These are phyloP conservation scores for Aspergillus sojae DNA, from an alignment of 2,329 filamentous ascomycete species.

Conservation along the genomic window DNA sequence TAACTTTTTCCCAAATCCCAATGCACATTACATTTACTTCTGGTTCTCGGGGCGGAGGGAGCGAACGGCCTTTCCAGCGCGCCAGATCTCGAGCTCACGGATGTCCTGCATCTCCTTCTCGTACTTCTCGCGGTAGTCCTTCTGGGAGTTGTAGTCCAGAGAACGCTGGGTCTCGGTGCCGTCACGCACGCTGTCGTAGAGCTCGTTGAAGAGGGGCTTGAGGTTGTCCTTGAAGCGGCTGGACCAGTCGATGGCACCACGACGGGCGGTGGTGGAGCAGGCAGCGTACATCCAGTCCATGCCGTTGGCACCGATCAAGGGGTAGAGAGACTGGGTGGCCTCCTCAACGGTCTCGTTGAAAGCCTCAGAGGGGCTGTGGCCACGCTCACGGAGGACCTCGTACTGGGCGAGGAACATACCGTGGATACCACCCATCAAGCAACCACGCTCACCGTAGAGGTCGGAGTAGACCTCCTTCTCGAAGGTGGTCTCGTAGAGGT, in stretches of 20 bases:
- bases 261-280: conserved; percentile 97
- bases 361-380: conserved; percentile 95
- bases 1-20: conserved; percentile 36
- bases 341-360: conserved; percentile 99
- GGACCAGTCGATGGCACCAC: conserved; percentile 98
- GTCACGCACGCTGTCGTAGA: conserved; percentile 90
- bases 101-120: conserved; percentile 99
- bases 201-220: conserved; percentile 97
- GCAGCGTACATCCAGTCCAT: conserved; percentile 99
- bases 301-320: conserved; percentile 92
- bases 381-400: conserved; percentile 98
- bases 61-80: conserved; percentile 93
- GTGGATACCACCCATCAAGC: conserved; percentile 99
- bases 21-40: conserved; percentile 58
- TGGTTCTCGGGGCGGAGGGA: conserved; percentile 85
- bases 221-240: conserved; percentile 95
- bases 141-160: conserved; percentile 94
- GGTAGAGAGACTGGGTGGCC: conserved; percentile 97
- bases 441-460: conserved; percentile 99
- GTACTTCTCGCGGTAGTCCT: conserved; percentile 95
- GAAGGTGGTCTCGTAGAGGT: conserved; percentile 99
- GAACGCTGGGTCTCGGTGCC: conserved; percentile 95
- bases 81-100: conserved; percentile 97
- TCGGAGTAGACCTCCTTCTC: conserved; percentile 99
- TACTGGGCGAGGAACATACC: conserved; percentile 99